Base-by-base conservation (phyloP, 148 eudicot species). In the Euryodendron excelsum region DNA sequence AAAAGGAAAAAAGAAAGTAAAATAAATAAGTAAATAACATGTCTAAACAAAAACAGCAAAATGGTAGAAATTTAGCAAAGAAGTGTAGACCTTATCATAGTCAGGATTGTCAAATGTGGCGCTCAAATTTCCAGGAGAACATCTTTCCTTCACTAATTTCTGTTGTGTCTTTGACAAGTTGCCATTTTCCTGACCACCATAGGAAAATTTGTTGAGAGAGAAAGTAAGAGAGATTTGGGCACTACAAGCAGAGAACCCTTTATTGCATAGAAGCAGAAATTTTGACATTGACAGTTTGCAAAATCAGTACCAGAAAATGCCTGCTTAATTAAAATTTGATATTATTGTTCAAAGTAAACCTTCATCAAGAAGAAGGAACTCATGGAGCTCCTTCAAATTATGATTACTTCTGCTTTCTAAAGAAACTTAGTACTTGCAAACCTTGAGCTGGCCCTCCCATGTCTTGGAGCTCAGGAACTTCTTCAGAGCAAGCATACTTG, bases 401-500 rank as follows among this genome's bases (percentile, higher is more conserved):
- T n/a, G n/a, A n/a, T n/a, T n/a, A n/a, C n/a, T n/a, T n/a, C n/a
- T n/a, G n/a, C n/a, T n/a, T n/a, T n/a, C n/a, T 9, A 41, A 69
- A 58, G 17, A 45, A 48, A 15, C 9, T 48, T 5, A 52, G 64
- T 31, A 36, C 21, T 36, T 39, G 15, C 55, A 72, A 75, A 96
- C 98, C 98, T 92, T 96, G 90, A 65, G 33, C 86, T 21, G 99
- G 97, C 45, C 98, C 99, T 84, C 90, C 99, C 99, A 90, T 96
- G 73, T 96, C 99, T 85, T 96, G 98, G 69, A 96, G 97, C 84
- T 92, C 93, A 37, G 99, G 98, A 60, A 96, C 89, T 83, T 96
- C 98, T 78, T 96, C 98, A 50, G 99, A 96, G 91, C 99, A 96
- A 86, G 98, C 99, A 69, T 96, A 96, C 84, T 96, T 96, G 96